These are phyloP conservation scores for Myxozyma vanderwaltii DNA, from an alignment of 805 yeast species.

Conservation along the genomic window DNA sequence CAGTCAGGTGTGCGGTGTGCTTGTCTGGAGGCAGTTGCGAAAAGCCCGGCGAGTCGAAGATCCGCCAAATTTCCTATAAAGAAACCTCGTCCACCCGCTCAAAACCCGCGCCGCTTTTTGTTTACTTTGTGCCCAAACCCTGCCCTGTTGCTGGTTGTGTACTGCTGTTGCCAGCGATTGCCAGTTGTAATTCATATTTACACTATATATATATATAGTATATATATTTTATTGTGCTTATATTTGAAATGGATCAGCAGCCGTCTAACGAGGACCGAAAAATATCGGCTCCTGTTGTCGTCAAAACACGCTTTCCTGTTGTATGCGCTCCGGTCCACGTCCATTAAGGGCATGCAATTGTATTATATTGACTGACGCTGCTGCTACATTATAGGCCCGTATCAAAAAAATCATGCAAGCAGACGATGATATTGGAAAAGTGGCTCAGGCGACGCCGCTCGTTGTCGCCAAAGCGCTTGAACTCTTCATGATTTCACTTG, in stretches of 20 bases:
- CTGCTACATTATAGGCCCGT: conserved; percentile 66
- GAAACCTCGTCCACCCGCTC: neutral
- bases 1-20: too few relatives aligned
- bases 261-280: conserved; percentile 1
- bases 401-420: conserved; percentile 96
- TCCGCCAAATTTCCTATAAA: too few relatives aligned
- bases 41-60: too few relatives aligned
- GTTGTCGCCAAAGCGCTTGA: conserved; percentile 95
- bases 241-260: neutral
- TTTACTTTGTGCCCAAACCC: conserved; percentile 5
- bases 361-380: neutral
- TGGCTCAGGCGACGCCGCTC: conserved; percentile 98
- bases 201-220: too few relatives aligned
- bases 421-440: conserved; percentile 98
- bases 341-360: neutral
- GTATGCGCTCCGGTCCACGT: conserved; percentile 33
- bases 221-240: too few relatives aligned
- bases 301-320: conserved; percentile 50
- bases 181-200: too few relatives aligned
- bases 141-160: too few relatives aligned
- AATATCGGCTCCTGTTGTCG: conserved; percentile 21
- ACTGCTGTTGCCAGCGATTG: neutral
- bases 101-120: neutral
- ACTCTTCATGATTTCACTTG: conserved; percentile 84
- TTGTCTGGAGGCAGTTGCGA: too few relatives aligned